These are phyloP conservation scores for Hygrocybe punicea DNA, from an alignment of 768 basidiomycete species.

Conservation along the genomic window DNA sequence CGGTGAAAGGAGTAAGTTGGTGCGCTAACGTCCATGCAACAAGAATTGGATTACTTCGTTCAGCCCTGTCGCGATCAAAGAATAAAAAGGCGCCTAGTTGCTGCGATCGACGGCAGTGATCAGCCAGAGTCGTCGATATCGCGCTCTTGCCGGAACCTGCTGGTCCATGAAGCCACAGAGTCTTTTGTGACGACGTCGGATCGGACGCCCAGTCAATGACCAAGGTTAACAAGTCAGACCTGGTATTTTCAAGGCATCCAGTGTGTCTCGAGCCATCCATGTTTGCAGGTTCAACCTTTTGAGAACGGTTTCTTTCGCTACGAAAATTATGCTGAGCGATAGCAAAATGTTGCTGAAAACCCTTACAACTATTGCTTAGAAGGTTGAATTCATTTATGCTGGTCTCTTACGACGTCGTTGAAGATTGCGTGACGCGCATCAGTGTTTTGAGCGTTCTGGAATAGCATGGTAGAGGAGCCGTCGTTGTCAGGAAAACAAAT, in stretches of 20 bases:
- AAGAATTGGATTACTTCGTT: constrained; percentile 6
- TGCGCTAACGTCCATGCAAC: constrained; percentile 13
- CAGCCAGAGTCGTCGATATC: constrained; percentile 12
- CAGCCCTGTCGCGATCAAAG: constrained; percentile 9
- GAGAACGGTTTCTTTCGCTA: background rate
- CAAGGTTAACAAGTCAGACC: background rate
- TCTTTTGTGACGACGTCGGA: background rate
- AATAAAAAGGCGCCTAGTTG: constrained; percentile 17
- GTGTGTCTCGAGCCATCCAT: constrained; percentile 4
- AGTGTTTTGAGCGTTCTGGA: no score
- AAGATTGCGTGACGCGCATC: no score
- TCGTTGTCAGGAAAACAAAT: no score
- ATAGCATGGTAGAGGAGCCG: no score
- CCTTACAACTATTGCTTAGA: no score
- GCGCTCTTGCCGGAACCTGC: constrained; percentile 19
- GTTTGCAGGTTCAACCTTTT: constrained; percentile 1
- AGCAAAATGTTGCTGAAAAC: no score
- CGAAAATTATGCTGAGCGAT: no score
- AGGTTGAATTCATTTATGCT: no score
- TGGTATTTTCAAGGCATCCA: constrained; percentile 4
- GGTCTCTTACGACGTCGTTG: no score
- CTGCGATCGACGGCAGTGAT: background rate
- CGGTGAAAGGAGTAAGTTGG: background rate
- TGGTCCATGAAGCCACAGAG: constrained; percentile 17
- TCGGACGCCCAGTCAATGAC: constrained; percentile 4